Percentiles rank a stretch among this genome's conserved stretches.
Conservation (phyloP, 192 early-diverging fungal species). For the Coemansia sp. region DNA sequence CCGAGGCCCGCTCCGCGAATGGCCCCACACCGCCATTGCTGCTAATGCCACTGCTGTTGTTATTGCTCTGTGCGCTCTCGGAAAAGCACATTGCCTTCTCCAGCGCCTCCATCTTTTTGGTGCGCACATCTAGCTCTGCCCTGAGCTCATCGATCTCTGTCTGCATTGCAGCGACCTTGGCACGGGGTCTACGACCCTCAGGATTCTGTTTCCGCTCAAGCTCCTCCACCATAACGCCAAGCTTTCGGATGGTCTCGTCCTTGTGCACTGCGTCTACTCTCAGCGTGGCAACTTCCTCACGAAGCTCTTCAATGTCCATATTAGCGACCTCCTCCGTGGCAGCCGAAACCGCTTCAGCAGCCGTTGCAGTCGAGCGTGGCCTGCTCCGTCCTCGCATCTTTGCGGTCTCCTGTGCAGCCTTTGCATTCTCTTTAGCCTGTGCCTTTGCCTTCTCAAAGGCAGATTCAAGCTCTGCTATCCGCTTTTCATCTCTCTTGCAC, state of each 20-base stretch:
- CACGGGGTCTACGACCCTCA: slow-evolving; percentile 45
- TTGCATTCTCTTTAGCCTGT: slow-evolving; percentile 18
- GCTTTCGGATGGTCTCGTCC: slow-evolving; percentile 44
- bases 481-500: slow-evolving; percentile 34
- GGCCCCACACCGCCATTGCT: slow-evolving; percentile 5
- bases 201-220: slow-evolving; percentile 52
- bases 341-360: slow-evolving; percentile 42
- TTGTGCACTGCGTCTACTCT: slow-evolving; percentile 48
- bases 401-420: slow-evolving; percentile 17
- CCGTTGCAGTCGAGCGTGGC: slow-evolving; percentile 41
- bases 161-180: slow-evolving; percentile 24
- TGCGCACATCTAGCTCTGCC: slow-evolving; percentile 25
- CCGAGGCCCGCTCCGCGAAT: slow-evolving; percentile 5
- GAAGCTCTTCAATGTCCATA: slow-evolving; percentile 43
- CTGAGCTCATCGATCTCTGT: slow-evolving; percentile 43
- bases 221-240: slow-evolving; percentile 40
- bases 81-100: slow-evolving; percentile 31
- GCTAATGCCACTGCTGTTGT: not conserved
- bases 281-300: slow-evolving; percentile 34
- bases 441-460: slow-evolving; percentile 28
- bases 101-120: slow-evolving; percentile 33
- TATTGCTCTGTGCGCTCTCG: slow-evolving; percentile 1
- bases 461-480: slow-evolving; percentile 26
- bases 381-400: slow-evolving; percentile 18
- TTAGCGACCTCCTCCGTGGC: slow-evolving; percentile 42